Base-by-base conservation (phyloP, 495 filamentous ascomycete species). In the Hypoxylon fragiforme region DNA sequence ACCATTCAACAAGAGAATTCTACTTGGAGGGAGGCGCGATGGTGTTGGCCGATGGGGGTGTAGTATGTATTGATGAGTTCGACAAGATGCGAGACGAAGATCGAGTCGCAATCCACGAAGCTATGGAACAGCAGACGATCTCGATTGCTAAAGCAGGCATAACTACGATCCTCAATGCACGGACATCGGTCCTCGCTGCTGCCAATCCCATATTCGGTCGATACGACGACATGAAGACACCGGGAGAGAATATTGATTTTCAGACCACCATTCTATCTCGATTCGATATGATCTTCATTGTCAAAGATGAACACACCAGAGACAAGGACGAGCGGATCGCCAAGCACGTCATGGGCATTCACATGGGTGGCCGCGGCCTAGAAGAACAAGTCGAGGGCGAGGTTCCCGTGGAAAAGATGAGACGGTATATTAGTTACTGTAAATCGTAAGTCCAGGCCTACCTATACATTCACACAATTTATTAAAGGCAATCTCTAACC, bases 1-100 rank as follows among this genome's bases (percentile, higher is more conserved):
- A 99, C 65, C 83, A 84, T 12, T 86, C 84, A 13, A 96, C 95
- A 0, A 85, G 95, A 38, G 94, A 99, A 70, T 97, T 99, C 70
- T 97, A 97, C 66, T 83, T 99, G 3, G 95, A 99, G 77, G 95
- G 95, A 45, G 95, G 95, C 69, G 95, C 95, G 24, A 97, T 99
- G 95, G 95, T 99, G 26, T 83, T 99, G 19, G 95, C 95, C 1
- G 95, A 99, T 62, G 92, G 92, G 9, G 95, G 95, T 64, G 95
- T 97, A 6, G 95, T 97, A 15, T 99, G 95, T 74, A 99, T 99
- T 70, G 95, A 99, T 68, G 95, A 99, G 71, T 99, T 99, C 69
- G 95, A 99, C 75, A 99, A 99, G 77, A 99, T 99, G 95, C 82
- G 95, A 50, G 95, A 99, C 70, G 95, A 99, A 70, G 95, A 99